phyloP scores from a whole-genome alignment of 148 eudicot species.

The Fagopyrum homotropicum region DNA sequence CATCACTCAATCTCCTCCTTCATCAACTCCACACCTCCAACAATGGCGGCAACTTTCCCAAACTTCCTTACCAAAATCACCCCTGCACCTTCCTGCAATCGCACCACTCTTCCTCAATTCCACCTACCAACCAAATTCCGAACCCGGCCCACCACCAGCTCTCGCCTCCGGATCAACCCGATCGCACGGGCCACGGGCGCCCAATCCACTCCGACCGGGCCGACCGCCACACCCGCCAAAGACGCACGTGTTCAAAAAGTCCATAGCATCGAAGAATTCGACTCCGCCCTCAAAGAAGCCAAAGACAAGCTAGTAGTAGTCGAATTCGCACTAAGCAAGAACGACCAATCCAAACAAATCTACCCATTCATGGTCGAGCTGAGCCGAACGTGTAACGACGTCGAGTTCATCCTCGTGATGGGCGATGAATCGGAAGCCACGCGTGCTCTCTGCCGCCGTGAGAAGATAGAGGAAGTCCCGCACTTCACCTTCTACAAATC shows the following conservation, averaged over 20 bases:
- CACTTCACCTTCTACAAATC: conserved; percentile 83
- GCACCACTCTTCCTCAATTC: conserved; percentile 11
- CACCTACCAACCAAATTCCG: conserved; percentile 7
- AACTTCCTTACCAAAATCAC: conserved; percentile 34
- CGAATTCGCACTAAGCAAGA: conserved; percentile 59
- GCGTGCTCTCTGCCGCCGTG: conserved; percentile 42
- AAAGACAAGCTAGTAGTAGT: conserved; percentile 74
- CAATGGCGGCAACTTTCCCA: conserved; percentile 24
- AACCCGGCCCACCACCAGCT: neutral
- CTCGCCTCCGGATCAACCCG: neutral
- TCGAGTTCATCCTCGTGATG: conserved; percentile 68
- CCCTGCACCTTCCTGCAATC: conserved; percentile 6
- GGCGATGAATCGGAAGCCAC: conserved; percentile 76
- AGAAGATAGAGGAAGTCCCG: conserved; percentile 59
- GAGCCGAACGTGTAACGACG: conserved; percentile 76
- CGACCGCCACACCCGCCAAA: conserved; percentile 17
- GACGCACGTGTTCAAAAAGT: conserved; percentile 50
- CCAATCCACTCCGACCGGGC: conserved; percentile 18
- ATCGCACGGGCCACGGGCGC: conserved; percentile 3
- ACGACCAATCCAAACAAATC: conserved; percentile 42
- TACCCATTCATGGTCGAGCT: conserved; percentile 90
- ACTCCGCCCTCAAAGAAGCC: conserved; percentile 52
- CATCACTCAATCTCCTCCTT: neutral
- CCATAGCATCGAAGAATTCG: conserved; percentile 64
- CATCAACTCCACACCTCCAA: neutral